Evolutionary conservation across 2,329 filamentous ascomycete species (phyloP).

Genomic region (Bipolaris bicolor): DNA sequence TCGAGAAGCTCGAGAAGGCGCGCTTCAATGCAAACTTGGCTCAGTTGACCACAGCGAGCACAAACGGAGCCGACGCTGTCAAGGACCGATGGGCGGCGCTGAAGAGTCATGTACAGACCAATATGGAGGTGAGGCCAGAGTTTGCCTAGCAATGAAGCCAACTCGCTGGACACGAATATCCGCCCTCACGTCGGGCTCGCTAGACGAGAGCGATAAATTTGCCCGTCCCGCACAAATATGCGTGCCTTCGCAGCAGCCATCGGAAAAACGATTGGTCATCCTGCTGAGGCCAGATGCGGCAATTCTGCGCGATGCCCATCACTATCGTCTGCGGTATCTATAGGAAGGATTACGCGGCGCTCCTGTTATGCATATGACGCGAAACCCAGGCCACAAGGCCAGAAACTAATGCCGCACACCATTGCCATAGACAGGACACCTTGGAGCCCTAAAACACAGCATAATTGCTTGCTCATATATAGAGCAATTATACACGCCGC

Average conservation of each 20-base stretch:
- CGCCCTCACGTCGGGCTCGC: neutral
- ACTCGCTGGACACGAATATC: neutral
- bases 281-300: neutral
- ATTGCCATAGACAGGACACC: neutral
- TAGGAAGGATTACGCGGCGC: neutral
- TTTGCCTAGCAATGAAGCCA: constrained; percentile 56
- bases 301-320: neutral
- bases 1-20: constrained; percentile 81
- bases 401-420: neutral
- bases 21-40: constrained; percentile 85
- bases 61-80: constrained; percentile 23
- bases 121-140: constrained; percentile 85
- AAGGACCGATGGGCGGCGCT: constrained; percentile 74
- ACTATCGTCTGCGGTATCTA: neutral
- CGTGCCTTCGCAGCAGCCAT: neutral
- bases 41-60: constrained; percentile 60
- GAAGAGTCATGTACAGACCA: constrained; percentile 81
- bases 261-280: neutral
- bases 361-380: neutral
- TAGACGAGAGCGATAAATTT: neutral
- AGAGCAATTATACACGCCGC: neutral
- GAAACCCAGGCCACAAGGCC: neutral
- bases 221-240: neutral
- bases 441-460: neutral
- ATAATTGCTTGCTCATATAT: neutral